Conservation (phyloP, 1,139 yeast species). For the Petasospora rhodanensis region DNA sequence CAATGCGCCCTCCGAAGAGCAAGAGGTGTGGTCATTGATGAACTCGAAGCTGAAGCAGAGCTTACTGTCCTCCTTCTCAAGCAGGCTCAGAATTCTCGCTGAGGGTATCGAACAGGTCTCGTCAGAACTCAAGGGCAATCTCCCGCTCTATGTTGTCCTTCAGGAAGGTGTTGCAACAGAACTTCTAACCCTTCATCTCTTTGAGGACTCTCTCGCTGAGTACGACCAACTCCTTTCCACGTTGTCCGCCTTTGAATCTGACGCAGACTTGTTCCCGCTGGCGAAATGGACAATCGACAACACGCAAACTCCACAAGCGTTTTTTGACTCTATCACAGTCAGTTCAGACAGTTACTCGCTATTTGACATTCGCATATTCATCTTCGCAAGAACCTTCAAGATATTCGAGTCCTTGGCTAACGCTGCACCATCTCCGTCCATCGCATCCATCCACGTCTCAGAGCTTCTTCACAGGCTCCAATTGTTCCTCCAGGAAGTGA, state of each 20-base stretch:
- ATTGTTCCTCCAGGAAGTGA: conserved; percentile 39
- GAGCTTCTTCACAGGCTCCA: conserved; percentile 31
- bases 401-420: conserved; percentile 29
- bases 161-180: conserved; percentile 41
- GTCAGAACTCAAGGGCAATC: conserved; percentile 20
- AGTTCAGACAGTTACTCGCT: conserved; percentile 1
- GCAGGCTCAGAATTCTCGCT: conserved; percentile 37
- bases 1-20: conserved; percentile 34
- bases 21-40: conserved; percentile 51
- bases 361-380: conserved; percentile 19
- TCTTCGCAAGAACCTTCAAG: conserved; percentile 35
- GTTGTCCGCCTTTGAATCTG: conserved; percentile 1
- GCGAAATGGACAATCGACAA: conserved; percentile 27
- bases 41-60: too few relatives aligned
- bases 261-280: conserved; percentile 2
- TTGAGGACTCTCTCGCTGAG: conserved; percentile 52
- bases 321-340: conserved; percentile 2
- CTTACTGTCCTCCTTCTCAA: conserved; percentile 44
- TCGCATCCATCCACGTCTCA: conserved; percentile 30
- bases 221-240: conserved; percentile 25
- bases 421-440: conserved; percentile 33
- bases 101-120: conserved; percentile 21
- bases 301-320: too few relatives aligned
- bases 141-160: conserved; percentile 29
- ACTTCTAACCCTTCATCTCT: conserved; percentile 46